These are phyloP conservation scores for Trichoderma asperelloides DNA, from an alignment of 495 filamentous ascomycete species.

Conservation along the genomic window DNA sequence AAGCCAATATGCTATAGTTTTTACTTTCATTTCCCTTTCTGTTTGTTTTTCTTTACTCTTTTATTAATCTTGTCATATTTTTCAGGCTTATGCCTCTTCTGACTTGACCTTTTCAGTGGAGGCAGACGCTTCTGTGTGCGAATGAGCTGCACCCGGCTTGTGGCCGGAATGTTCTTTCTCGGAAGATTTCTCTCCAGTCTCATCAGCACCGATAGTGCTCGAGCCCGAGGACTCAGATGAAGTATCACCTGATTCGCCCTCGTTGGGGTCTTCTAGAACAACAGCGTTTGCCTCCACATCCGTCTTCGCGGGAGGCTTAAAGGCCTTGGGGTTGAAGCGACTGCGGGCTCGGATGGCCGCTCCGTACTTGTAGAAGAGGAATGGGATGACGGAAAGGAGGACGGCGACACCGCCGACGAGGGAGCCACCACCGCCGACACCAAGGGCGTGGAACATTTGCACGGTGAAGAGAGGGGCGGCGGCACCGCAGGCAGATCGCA, in stretches of 20 bases:
- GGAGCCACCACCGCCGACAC: slow-evolving; percentile 41
- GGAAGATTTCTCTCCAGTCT: background rate
- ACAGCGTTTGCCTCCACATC: background rate
- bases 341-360: slow-evolving; percentile 32
- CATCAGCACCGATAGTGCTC: background rate
- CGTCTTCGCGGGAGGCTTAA: background rate
- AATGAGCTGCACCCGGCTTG: background rate
- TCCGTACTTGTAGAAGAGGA: slow-evolving; percentile 44
- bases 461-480: slow-evolving; percentile 55
- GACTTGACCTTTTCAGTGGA: background rate
- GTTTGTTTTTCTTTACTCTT: background rate
- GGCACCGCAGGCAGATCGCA: slow-evolving; percentile 51
- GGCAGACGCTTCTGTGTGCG: background rate
- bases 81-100: background rate
- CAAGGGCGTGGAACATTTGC: slow-evolving; percentile 47
- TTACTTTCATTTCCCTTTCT: background rate
- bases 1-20: background rate
- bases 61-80: background rate
- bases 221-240: background rate
- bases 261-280: no score
- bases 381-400: slow-evolving; percentile 37
- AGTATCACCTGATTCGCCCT: no score
- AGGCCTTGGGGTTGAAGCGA: slow-evolving; percentile 16
- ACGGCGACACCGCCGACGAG: slow-evolving; percentile 37
- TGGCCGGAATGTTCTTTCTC: background rate